These are phyloP conservation scores for Castanea crenata DNA, from an alignment of 306 rosid genomes.

Conservation along the genomic window DNA sequence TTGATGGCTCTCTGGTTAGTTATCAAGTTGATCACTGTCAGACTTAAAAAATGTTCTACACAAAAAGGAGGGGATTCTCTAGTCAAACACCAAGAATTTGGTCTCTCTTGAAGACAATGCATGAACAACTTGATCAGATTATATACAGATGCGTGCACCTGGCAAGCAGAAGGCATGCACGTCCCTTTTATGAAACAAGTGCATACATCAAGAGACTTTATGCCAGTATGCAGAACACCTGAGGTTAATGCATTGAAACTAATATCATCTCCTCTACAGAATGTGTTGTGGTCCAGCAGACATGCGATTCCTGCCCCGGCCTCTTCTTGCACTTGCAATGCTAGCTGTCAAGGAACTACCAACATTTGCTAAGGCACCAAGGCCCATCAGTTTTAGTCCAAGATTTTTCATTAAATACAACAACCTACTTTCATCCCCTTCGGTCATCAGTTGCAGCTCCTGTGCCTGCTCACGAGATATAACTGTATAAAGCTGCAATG, in stretches of 20 bases:
- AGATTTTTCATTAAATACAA: constrained; percentile 49
- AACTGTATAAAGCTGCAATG: constrained; percentile 57
- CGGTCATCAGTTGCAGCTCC: constrained; percentile 42
- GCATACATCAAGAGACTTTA: constrained; percentile 11
- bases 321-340: constrained; percentile 58
- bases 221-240: background rate
- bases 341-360: constrained; percentile 41
- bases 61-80: constrained; percentile 10
- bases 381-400: constrained; percentile 77
- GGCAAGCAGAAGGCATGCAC: constrained; percentile 9
- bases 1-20: constrained; percentile 19
- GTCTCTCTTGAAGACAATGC: constrained; percentile 22
- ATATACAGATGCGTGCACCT: constrained; percentile 22
- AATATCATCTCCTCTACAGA: constrained; percentile 11
- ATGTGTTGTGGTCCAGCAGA: constrained; percentile 24
- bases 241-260: constrained; percentile 10
- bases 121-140: constrained; percentile 19
- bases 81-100: constrained; percentile 11
- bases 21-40: constrained; percentile 11
- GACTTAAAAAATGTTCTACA: constrained; percentile 13
- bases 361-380: constrained; percentile 38
- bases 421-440: constrained; percentile 57
- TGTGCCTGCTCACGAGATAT: constrained; percentile 69
- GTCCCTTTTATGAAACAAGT: background rate
- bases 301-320: constrained; percentile 54